Conservation (phyloP, 164 flowering plant species). For the Nymphaea thermarum region DNA sequence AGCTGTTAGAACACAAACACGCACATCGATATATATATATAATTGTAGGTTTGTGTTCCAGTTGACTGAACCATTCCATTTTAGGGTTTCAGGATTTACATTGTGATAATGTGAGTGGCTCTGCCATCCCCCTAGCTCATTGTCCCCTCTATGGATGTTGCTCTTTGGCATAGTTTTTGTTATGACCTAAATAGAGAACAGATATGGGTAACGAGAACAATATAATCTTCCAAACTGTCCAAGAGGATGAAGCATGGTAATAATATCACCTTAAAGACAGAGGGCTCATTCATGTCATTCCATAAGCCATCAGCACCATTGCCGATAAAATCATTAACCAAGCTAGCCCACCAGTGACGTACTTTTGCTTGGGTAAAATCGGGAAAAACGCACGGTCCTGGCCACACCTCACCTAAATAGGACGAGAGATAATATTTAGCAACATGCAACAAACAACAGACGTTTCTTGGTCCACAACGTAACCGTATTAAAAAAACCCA, state of each 20-base stretch:
- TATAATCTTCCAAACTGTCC: not conserved
- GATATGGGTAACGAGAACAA: not conserved
- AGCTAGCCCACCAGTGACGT: slow-evolving; percentile 83
- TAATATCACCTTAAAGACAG: slow-evolving; percentile 61
- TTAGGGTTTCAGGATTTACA: slow-evolving; percentile 15
- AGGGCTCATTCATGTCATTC: slow-evolving; percentile 99
- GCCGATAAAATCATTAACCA: slow-evolving; percentile 66
- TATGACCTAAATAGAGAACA: slow-evolving; percentile 31
- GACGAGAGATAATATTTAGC: not conserved
- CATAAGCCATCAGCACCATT: slow-evolving; percentile 98
- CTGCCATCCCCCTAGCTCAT: slow-evolving; percentile 72
- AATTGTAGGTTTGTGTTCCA: too few species aligned
- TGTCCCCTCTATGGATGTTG: slow-evolving; percentile 82
- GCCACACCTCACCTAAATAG: slow-evolving; percentile 87
- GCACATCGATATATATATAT: too few species aligned
- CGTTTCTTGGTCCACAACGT: not conserved
- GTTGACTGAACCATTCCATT: too few species aligned
- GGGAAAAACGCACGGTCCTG: slow-evolving; percentile 95
- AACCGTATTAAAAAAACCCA: not conserved
- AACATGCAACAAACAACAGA: not conserved
- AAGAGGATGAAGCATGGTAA: not conserved
- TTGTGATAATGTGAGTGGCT: slow-evolving; percentile 81
- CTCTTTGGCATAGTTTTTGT: slow-evolving; percentile 94
- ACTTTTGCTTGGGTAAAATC: slow-evolving; percentile 70
- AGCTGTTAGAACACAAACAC: too few species aligned